Conservation (phyloP, 768 basidiomycete genomes). For the Hortiboletus flavorubellus region DNA sequence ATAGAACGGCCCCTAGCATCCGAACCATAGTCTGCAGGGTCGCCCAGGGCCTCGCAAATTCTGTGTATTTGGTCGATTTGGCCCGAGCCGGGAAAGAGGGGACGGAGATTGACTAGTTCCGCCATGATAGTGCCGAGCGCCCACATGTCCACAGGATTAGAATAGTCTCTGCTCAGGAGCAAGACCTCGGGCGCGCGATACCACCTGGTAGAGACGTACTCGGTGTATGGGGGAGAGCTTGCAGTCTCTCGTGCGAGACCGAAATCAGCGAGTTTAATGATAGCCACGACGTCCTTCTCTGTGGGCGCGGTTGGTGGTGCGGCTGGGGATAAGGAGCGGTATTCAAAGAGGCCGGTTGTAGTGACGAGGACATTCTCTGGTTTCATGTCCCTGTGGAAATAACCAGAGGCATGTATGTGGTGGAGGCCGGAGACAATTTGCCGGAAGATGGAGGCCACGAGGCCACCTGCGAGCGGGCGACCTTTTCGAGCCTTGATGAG, state of each 20-base stretch:
- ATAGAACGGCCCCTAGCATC: slow-evolving; percentile 64
- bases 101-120: slow-evolving; percentile 91
- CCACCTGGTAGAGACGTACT: slow-evolving; percentile 99
- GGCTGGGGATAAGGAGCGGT: slow-evolving; percentile 72
- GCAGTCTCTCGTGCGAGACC: slow-evolving; percentile 90
- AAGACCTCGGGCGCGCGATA: slow-evolving; percentile 98
- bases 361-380: slow-evolving; percentile 99
- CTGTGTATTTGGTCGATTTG: slow-evolving; percentile 90
- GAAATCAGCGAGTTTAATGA: slow-evolving; percentile 98
- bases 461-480: slow-evolving; percentile 92
- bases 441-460: slow-evolving; percentile 90
- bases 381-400: slow-evolving; percentile 99
- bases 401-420: slow-evolving; percentile 90
- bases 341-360: slow-evolving; percentile 93
- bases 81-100: slow-evolving; percentile 90
- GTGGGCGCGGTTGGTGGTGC: slow-evolving; percentile 59
- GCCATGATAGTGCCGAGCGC: slow-evolving; percentile 98
- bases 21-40: slow-evolving; percentile 81
- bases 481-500: slow-evolving; percentile 97
- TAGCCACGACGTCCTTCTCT: slow-evolving; percentile 93
- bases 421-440: slow-evolving; percentile 89
- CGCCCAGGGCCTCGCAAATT: slow-evolving; percentile 92
- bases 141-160: slow-evolving; percentile 99
- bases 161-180: slow-evolving; percentile 88
- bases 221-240: slow-evolving; percentile 92